Evolutionary conservation across 192 early-diverging fungal species (phyloP).

Genomic region (Geranomyces michiganensis): DNA sequence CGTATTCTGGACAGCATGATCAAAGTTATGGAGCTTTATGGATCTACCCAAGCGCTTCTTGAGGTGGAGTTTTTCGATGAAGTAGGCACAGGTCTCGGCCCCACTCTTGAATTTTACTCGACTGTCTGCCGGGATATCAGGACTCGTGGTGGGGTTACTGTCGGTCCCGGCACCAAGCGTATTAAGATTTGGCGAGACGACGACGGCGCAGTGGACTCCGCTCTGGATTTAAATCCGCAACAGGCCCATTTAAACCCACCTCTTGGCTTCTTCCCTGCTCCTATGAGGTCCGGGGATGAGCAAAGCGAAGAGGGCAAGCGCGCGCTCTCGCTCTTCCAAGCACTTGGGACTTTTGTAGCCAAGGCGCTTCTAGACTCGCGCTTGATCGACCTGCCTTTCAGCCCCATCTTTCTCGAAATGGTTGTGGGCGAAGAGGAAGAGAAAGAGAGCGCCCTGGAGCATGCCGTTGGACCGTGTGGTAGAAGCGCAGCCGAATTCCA

Average conservation of each 20-base stretch:
- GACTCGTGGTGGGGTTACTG: slow-evolving; percentile 26
- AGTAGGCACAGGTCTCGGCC: slow-evolving; percentile 88
- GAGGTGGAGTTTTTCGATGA: slow-evolving; percentile 96
- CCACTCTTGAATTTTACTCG: slow-evolving; percentile 91
- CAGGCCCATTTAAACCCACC: slow-evolving; percentile 35
- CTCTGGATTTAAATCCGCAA: not conserved
- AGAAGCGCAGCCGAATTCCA: slow-evolving; percentile 29
- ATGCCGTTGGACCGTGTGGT: slow-evolving; percentile 17
- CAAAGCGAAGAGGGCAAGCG: slow-evolving; percentile 46
- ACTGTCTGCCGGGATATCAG: slow-evolving; percentile 72
- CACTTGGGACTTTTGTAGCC: slow-evolving; percentile 83
- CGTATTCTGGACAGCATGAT: slow-evolving; percentile 82
- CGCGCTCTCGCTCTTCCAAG: slow-evolving; percentile 66
- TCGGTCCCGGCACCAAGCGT: slow-evolving; percentile 24
- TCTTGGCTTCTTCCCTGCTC: slow-evolving; percentile 42
- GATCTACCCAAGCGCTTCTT: slow-evolving; percentile 65
- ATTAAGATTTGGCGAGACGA: slow-evolving; percentile 73
- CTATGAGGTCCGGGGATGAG: slow-evolving; percentile 11
- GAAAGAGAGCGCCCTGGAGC: slow-evolving; percentile 29
- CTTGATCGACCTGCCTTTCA: slow-evolving; percentile 83
- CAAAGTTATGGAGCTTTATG: slow-evolving; percentile 85
- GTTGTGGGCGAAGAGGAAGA: slow-evolving; percentile 59
- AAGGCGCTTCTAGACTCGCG: slow-evolving; percentile 86
- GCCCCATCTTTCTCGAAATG: slow-evolving; percentile 71
- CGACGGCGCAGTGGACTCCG: slow-evolving; percentile 11